phyloP scores from a whole-genome alignment of 306 rosid genomes.

The Astragalus membranaceus region DNA sequence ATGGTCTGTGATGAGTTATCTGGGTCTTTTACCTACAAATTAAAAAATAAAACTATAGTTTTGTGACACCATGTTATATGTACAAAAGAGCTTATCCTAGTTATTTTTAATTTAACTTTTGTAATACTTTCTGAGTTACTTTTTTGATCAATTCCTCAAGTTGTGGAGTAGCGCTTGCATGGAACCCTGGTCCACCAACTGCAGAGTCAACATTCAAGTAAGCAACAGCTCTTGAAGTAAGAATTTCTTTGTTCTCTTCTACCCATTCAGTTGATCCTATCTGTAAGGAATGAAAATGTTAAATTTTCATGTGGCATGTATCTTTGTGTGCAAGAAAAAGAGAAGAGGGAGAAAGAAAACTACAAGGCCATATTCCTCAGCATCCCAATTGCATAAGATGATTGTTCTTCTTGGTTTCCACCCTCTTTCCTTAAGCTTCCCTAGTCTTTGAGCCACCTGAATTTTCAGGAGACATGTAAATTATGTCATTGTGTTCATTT shows the following conservation, averaged over 20 bases:
- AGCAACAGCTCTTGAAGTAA: constrained; percentile 64
- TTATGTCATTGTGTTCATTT: not conserved
- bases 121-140: constrained; percentile 58
- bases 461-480: not conserved
- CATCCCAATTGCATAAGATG: constrained; percentile 74
- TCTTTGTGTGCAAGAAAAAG: not conserved
- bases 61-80: not conserved
- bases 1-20: constrained; percentile 60
- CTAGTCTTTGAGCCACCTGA: constrained; percentile 55
- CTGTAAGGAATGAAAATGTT: constrained; percentile 26
- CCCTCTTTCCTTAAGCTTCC: constrained; percentile 53
- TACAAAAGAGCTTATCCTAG: not conserved
- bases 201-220: constrained; percentile 63
- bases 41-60: not conserved
- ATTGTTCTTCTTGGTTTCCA: constrained; percentile 80
- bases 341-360: constrained; percentile 6
- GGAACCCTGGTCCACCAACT: constrained; percentile 47
- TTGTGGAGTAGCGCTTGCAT: constrained; percentile 62
- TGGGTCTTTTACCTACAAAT: constrained; percentile 56
- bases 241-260: constrained; percentile 68
- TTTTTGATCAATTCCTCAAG: constrained; percentile 58
- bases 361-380: constrained; percentile 79
- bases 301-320: not conserved
- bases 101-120: not conserved
- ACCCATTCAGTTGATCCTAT: constrained; percentile 81